A percentile compares a stretch with the other conserved stretches of the same genome.
phyloP scores from a whole-genome alignment of 306 rosid species.

The Morella rubra region DNA sequence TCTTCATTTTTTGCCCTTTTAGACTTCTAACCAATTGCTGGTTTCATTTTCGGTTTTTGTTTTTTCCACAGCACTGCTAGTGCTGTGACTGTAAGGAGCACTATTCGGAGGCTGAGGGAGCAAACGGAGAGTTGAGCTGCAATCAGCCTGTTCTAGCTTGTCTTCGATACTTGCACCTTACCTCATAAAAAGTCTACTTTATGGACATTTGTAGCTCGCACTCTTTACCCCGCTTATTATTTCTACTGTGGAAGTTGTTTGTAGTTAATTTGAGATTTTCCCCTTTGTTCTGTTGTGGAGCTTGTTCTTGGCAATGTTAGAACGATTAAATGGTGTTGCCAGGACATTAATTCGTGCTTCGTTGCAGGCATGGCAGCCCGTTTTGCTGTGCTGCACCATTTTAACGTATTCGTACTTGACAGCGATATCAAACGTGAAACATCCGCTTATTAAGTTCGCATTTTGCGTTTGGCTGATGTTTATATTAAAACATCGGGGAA shows the following conservation, averaged over 20 bases:
- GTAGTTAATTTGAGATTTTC: background rate
- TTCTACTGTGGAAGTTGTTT: conserved; percentile 6
- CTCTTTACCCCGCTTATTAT: background rate
- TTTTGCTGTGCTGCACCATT: no score
- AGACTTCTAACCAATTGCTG: background rate
- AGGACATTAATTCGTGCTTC: background rate
- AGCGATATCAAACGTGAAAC: no score
- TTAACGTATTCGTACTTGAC: no score
- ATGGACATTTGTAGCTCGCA: background rate
- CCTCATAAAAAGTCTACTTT: background rate
- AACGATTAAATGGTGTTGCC: background rate
- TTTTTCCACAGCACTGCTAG: conserved; percentile 67
- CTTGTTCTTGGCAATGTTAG: background rate
- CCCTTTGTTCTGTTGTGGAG: conserved; percentile 1
- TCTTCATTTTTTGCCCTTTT: background rate
- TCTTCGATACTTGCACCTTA: background rate
- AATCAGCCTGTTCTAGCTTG: background rate
- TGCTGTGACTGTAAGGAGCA: conserved; percentile 87
- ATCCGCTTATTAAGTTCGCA: no score
- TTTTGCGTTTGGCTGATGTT: no score
- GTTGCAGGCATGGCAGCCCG: no score
- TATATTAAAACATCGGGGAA: no score
- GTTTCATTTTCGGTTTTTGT: background rate
- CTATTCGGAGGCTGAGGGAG: conserved; percentile 77
- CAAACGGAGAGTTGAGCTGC: conserved; percentile 75